Conservation (phyloP, 1,139 yeast species). For the Blastobotrys proliferans region DNA sequence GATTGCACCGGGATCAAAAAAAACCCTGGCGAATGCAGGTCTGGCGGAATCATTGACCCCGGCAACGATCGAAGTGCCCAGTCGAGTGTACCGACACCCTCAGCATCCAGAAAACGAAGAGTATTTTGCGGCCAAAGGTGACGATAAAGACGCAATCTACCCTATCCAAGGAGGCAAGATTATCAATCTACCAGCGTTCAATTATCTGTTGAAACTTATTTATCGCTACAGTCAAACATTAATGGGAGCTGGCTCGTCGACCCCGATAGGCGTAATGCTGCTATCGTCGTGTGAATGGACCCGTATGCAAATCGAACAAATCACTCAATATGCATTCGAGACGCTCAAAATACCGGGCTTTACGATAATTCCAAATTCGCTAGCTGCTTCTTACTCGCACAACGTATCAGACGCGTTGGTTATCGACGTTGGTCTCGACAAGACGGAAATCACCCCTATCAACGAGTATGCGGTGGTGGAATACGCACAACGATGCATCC, state of each 20-base stretch:
- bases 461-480: conserved; percentile 62
- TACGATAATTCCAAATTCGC: conserved; percentile 60
- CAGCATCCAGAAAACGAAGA: conserved; percentile 37
- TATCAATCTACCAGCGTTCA: conserved; percentile 64
- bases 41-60: conserved; percentile 74
- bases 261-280: conserved; percentile 49
- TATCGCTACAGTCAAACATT: conserved; percentile 42
- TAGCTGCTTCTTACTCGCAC: conserved; percentile 73
- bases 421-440: conserved; percentile 74
- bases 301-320: conserved; percentile 56
- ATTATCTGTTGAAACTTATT: conserved; percentile 59
- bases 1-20: conserved; percentile 75
- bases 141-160: conserved; percentile 44
- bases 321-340: conserved; percentile 76
- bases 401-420: conserved; percentile 60
- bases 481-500: conserved; percentile 48
- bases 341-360: conserved; percentile 68
- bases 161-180: conserved; percentile 67
- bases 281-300: conserved; percentile 69
- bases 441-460: conserved; percentile 75
- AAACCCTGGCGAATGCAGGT: conserved; percentile 77
- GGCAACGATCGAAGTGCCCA: conserved; percentile 71
- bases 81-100: conserved; percentile 58
- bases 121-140: conserved; percentile 40
- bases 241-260: conserved; percentile 16